Evolutionary conservation across 2,329 filamentous ascomycete species (phyloP).

Genomic region (Sphaceloma murrayae): DNA sequence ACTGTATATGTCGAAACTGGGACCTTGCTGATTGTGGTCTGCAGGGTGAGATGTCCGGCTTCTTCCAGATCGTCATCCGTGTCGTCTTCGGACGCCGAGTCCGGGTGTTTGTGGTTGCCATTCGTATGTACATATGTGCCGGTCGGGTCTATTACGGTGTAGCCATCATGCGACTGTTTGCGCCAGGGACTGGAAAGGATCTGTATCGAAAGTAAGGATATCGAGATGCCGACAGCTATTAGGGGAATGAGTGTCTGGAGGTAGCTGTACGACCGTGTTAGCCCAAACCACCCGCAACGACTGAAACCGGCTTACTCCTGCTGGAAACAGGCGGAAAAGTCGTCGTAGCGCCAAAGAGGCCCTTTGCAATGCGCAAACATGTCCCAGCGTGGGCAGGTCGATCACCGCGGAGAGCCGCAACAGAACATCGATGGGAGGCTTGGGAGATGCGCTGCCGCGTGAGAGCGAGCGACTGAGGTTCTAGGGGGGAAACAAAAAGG

Average conservation of each 20-base stretch:
- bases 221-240: constrained; percentile 58
- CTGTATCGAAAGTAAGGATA: constrained; percentile 55
- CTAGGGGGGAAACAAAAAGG: no score
- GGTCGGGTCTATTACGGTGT: constrained; percentile 10
- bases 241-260: constrained; percentile 73
- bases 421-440: neutral
- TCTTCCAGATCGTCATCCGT: constrained; percentile 52
- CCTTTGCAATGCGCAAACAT: constrained; percentile 51
- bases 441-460: neutral
- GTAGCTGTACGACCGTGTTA: constrained; percentile 46
- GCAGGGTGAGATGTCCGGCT: constrained; percentile 46
- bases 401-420: constrained; percentile 12
- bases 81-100: constrained; percentile 33
- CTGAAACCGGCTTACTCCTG: constrained; percentile 49
- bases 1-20: constrained; percentile 52
- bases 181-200: constrained; percentile 30
- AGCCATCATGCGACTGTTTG: constrained; percentile 4
- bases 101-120: constrained; percentile 22
- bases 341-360: constrained; percentile 52
- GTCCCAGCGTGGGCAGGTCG: constrained; percentile 15
- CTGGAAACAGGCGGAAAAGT: constrained; percentile 54
- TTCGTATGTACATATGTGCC: constrained; percentile 26
- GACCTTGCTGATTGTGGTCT: constrained; percentile 43
- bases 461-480: no score
- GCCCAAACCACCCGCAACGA: constrained; percentile 12